These are phyloP conservation scores for Colletotrichum sp. DNA, from an alignment of 2,329 filamentous ascomycete species.

Conservation along the genomic window DNA sequence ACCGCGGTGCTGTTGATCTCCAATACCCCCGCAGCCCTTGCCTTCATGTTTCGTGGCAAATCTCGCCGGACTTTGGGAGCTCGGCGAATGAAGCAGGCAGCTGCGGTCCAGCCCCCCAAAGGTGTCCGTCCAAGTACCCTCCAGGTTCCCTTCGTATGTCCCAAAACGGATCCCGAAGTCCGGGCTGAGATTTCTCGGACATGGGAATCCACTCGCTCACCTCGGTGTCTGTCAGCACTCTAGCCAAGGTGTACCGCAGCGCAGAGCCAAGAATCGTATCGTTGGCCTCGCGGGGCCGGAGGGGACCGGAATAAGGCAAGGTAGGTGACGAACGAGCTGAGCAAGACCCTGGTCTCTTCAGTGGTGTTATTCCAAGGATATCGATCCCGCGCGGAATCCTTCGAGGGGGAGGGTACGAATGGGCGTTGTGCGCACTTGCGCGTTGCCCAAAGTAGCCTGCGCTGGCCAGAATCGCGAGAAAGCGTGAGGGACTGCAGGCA, in stretches of 20 bases:
- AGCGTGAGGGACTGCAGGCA: background rate
- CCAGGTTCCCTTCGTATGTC: background rate
- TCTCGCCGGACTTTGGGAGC: background rate
- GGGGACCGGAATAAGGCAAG: background rate
- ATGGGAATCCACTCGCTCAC: background rate
- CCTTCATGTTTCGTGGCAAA: background rate
- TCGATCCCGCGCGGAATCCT: background rate
- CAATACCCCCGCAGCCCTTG: background rate
- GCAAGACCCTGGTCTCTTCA: background rate
- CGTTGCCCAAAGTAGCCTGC: background rate
- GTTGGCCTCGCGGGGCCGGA: background rate
- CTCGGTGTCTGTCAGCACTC: conserved; percentile 16
- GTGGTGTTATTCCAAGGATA: background rate
- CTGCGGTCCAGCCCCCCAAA: background rate
- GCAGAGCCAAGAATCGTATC: background rate
- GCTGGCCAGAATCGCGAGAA: background rate
- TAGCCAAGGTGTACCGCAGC: background rate
- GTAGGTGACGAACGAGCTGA: background rate
- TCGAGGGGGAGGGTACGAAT: background rate
- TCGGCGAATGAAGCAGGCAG: background rate
- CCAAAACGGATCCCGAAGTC: background rate
- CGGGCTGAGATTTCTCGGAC: background rate
- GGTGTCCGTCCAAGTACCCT: background rate
- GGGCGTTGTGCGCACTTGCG: background rate
- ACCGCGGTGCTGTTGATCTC: background rate